Evolutionary conservation across 2,329 filamentous ascomycete genomes (phyloP), one percentile per base, ranked within the genome.

Genomic region (Sporothrix pallida): DNA sequence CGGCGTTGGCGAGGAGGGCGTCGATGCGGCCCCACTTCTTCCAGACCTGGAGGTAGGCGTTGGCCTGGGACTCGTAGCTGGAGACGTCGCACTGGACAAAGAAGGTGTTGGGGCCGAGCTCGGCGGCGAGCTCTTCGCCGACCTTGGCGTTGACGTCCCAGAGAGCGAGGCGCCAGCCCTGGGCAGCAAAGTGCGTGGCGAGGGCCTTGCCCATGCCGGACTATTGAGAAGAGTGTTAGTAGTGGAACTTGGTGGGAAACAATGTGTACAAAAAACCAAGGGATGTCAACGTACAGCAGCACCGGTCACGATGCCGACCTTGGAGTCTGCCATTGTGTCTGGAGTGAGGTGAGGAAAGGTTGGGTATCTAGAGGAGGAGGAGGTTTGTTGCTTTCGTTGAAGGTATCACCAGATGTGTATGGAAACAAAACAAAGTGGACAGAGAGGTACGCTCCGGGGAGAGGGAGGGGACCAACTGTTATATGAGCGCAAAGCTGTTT

Each of bases 1-100:
- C 87, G 0, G 86, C 86, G 75, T 88, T 88, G 50, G 84, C 83
- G 20, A 84, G 83, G 1, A 87, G 76, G 0, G 83, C 82, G 78
- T 88, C 86, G 15, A 88, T 79, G 4, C 84, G 82, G 0, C 82
- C 82, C 79, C 83, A 86, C 54, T 80, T 81, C 8, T 79, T 74
- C 80, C 82, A 86, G 0, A 85, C 83, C 2, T 79, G 74, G 10
- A 79, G 77, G 76, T 88, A 88, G 8, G 82, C 81, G 1, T 76
- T 73, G 0, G 82, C 81, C 73, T 87, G 84, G 12, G 82, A 82
- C 2, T 82, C 78, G 77, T 87, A 88, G 20, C 82, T 81, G n/a
- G 80, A 78, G 1, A 88, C 82, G 75, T 88, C 83, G 63, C 81
- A 82, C 26, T 80, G 76, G 26, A 84, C 81, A 79, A 86, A 88